Percentiles rank a stretch among this genome's conserved stretches.
Evolutionary conservation across 768 basidiomycete species (phyloP).

Genomic region (Candolleomyces efflorescens): DNA sequence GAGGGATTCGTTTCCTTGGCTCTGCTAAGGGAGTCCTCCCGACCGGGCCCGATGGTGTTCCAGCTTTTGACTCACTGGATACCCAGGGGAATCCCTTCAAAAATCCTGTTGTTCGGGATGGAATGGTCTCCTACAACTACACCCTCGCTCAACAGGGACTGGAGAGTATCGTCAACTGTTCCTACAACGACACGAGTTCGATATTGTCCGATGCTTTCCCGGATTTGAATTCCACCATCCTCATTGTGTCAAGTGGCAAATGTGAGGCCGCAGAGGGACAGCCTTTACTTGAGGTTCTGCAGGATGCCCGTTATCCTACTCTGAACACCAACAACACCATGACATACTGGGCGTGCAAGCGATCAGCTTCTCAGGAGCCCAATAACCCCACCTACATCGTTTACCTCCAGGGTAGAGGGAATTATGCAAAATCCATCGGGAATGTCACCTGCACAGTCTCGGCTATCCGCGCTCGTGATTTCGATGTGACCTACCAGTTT

Average conservation of each 20-base stretch:
- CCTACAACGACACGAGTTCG: not conserved
- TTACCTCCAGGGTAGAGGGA: conserved; percentile 8
- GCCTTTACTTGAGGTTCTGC: not conserved
- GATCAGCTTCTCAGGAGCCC: not conserved
- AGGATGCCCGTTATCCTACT: too few species aligned
- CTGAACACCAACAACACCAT: not conserved
- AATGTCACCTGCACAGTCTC: conserved; percentile 17
- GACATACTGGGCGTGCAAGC: conserved; percentile 14
- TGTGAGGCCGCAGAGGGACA: not conserved
- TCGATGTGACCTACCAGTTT: not conserved
- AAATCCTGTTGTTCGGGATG: too few species aligned
- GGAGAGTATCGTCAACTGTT: not conserved
- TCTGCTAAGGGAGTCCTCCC: too few species aligned
- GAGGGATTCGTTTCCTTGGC: too few species aligned
- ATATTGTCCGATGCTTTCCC: not conserved
- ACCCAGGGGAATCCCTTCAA: too few species aligned
- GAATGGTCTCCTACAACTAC: not conserved
- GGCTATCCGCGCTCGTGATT: not conserved
- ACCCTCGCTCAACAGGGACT: not conserved
- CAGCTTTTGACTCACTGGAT: too few species aligned
- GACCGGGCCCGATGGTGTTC: too few species aligned
- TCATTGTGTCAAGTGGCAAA: not conserved
- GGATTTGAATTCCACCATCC: not conserved
- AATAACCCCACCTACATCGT: conserved; percentile 7
- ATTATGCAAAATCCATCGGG: conserved; percentile 9